Conservation (phyloP, 2,329 filamentous ascomycete genomes). For the Dothistroma pini region DNA sequence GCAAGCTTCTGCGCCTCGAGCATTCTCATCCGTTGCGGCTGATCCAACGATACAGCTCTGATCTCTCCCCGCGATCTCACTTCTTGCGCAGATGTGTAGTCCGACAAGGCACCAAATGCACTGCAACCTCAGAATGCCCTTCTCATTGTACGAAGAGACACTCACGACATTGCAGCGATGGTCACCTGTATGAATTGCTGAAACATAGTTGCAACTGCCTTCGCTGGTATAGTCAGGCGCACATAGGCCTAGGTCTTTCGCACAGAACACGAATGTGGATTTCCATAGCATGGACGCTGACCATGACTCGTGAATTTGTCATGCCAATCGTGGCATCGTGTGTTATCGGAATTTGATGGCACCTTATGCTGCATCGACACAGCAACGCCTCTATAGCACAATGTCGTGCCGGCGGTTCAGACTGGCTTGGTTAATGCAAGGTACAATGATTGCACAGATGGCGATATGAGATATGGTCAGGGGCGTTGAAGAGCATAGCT, state of each 20-base stretch:
- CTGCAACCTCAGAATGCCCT: neutral
- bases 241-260: neutral
- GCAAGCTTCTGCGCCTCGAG: constrained; percentile 3
- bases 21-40: neutral
- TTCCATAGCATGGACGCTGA: neutral
- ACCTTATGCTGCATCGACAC: neutral
- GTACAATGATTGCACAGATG: neutral
- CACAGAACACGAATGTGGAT: neutral
- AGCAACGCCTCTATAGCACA: constrained; percentile 1
- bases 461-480: neutral
- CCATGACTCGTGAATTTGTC: constrained; percentile 4
- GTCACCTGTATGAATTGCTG: neutral
- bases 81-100: too few relatives aligned
- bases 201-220: constrained; percentile 2
- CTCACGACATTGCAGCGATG: too few relatives aligned
- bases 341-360: neutral
- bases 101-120: neutral
- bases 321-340: neutral
- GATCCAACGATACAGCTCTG: neutral
- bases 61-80: neutral
- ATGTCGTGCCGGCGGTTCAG: neutral
- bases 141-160: neutral
- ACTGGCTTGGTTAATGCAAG: neutral
- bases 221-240: constrained; percentile 3
- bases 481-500: neutral